Evolutionary conservation across 2,329 filamentous ascomycete species (phyloP), one percentile per base, ranked within the genome.

Genomic region (Rutstroemia sp.): DNA sequence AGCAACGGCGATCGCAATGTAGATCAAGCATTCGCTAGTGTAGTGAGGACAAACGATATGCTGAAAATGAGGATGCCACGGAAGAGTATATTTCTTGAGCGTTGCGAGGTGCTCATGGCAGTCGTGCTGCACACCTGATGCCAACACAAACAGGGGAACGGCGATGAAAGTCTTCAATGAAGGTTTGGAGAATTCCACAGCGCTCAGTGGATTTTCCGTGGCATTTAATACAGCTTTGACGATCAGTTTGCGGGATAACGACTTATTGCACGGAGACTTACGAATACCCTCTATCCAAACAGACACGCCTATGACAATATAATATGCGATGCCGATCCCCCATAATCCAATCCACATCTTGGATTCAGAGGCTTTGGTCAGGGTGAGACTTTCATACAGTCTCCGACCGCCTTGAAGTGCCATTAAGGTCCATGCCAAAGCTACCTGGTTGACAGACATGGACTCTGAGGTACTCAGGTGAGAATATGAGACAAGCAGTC

Each of bases 281-380:
- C 89, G 73, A 51, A 83, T 82, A 52, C 86, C 88, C 71, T 97
- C 90, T 58, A 95, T 79, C 92, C 92, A 96, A 37, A 96, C 75
- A 4, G 88, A 81, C 48, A 95, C 68, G 54, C 85, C 85, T 65
- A 89, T 87, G 57, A 77, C 77, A 5, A 85, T 67, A 71, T 99
- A 99, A 71, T 89, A 97, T 9, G 74, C 72, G 50, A 94, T 71
- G 0, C 91, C 94, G 42, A 96, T 70, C 16, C 86, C 61, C 86
- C 90, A 97, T 69, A 96, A 88, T 16, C 85, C 81, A 60, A 92
- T 72, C 83, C 86, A 91, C 92, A 99, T 99, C 56, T 76, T 81
- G 18, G 90, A 89, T 16, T 64, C 56, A 21, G 78, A 89, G 4
- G 84, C 79, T 67, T 81, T 87, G 51, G 79, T 74, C 55, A 94